Percentiles rank a stretch among this genome's conserved stretches.
Conservation (phyloP, 2,329 filamentous ascomycete genomes). For the Neoscytalidium dimidiatum region DNA sequence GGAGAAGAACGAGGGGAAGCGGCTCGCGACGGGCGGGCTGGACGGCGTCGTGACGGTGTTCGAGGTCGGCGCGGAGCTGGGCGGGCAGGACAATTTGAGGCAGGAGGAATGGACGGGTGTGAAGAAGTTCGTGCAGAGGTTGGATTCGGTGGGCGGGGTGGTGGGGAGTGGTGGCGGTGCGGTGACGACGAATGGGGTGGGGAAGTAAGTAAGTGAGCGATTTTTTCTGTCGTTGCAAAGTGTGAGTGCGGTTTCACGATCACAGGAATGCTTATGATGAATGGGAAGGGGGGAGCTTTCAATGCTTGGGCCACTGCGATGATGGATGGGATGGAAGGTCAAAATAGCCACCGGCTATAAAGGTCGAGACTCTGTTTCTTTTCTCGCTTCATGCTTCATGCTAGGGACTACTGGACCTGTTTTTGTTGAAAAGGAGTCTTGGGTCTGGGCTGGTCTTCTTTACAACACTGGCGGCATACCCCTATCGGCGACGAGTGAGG, state of each 20-base stretch:
- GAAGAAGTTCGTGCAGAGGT: conserved; percentile 80
- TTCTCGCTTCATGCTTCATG: background rate
- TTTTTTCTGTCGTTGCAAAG: no score
- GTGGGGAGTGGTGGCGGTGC: no score
- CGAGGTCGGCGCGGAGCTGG: conserved; percentile 80
- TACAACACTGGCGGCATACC: conserved; percentile 17
- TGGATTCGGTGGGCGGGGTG: conserved; percentile 52
- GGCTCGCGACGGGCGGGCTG: conserved; percentile 86
- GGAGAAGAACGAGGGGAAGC: conserved; percentile 86
- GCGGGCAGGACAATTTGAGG: conserved; percentile 79
- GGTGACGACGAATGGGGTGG: conserved; percentile 9
- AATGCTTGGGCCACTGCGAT: background rate
- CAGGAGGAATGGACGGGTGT: conserved; percentile 91
- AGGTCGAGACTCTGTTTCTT: no score
- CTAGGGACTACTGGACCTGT: conserved; percentile 3
- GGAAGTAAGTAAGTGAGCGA: background rate
- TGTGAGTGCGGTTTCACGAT: no score
- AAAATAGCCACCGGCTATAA: no score
- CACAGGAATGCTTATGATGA: background rate
- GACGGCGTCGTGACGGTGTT: conserved; percentile 91
- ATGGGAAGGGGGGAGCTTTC: background rate
- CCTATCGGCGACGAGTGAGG: conserved; percentile 1
- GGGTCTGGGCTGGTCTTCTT: conserved; percentile 1
- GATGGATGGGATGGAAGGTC: background rate
- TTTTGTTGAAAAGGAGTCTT: background rate